Conservation (phyloP, 1,284 basidiomycete species). For the Puccinia triticina region DNA sequence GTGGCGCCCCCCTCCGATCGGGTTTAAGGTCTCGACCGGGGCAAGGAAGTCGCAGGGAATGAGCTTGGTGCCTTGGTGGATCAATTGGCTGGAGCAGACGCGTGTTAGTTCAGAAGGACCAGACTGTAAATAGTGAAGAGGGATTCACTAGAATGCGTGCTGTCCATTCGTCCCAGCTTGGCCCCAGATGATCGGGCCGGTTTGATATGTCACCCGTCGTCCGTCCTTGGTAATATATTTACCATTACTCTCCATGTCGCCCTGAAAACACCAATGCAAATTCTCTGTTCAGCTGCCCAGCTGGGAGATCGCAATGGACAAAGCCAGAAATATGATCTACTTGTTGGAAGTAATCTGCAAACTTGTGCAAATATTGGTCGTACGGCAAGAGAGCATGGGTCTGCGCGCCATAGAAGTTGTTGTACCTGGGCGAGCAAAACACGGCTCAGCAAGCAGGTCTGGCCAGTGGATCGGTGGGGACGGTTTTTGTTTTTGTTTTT, state of each 20-base stretch:
- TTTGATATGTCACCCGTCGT: conserved; percentile 89
- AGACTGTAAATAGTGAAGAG: not conserved
- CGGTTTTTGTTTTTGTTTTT: conserved; percentile 57
- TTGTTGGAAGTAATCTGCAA: conserved; percentile 99
- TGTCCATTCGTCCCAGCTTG: conserved; percentile 89
- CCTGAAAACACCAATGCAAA: conserved; percentile 61
- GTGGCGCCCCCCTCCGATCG: conserved; percentile 72
- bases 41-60: conserved; percentile 81
- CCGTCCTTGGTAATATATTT: conserved; percentile 94
- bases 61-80: conserved; percentile 56
- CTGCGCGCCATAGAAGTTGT: conserved; percentile 68
- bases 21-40: conserved; percentile 90
- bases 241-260: conserved; percentile 99
- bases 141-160: conserved; percentile 46
- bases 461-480: too few relatives aligned
- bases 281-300: not conserved
- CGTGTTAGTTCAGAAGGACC: conserved; percentile 68
- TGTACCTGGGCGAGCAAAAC: conserved; percentile 26
- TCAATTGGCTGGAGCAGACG: conserved; percentile 52
- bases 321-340: conserved; percentile 57
- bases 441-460: not conserved
- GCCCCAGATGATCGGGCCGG: conserved; percentile 98
- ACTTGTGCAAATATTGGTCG: conserved; percentile 98
- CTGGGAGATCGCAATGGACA: not conserved
- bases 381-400: conserved; percentile 94